Evolutionary conservation across 371 early-diverging fungal genomes (phyloP).

Genomic region (Zychaea mexicana): DNA sequence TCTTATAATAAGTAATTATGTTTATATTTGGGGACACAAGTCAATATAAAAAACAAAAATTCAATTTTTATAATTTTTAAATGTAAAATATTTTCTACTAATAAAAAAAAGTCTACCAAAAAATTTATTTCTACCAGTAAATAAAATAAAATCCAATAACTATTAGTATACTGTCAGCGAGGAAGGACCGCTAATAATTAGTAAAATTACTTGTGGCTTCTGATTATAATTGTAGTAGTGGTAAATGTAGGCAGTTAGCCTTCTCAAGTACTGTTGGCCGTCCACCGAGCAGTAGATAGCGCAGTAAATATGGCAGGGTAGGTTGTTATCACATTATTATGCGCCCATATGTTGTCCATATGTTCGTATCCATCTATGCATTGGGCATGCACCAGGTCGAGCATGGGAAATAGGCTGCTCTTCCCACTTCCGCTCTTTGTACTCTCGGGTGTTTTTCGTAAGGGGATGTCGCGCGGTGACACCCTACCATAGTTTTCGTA

Average conservation of each 20-base stretch:
- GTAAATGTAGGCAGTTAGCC: not conserved
- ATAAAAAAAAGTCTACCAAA: no score
- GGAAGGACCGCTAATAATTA: no score
- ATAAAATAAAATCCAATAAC: no score
- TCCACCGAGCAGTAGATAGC: slow-evolving; percentile 22
- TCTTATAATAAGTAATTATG: no score
- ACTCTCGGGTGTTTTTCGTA: not conserved
- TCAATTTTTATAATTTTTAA: no score
- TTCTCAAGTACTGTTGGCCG: not conserved
- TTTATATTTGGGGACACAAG: no score
- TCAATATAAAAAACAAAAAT: no score
- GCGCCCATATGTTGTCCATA: slow-evolving; percentile 62
- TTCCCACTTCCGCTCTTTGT: not conserved
- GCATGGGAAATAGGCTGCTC: slow-evolving; percentile 24
- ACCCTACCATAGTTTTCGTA: slow-evolving; percentile 22
- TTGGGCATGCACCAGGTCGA: slow-evolving; percentile 49
- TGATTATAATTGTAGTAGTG: no score
- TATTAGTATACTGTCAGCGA: no score
- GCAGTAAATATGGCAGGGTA: slow-evolving; percentile 33
- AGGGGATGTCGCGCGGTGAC: not conserved
- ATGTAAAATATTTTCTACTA: no score
- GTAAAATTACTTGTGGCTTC: no score
- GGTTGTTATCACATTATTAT: slow-evolving; percentile 37
- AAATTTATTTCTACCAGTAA: no score
- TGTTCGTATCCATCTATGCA: slow-evolving; percentile 58